These are phyloP conservation scores for Dillenia suffruticosa DNA, from an alignment of 164 flowering plant species.

Conservation along the genomic window DNA sequence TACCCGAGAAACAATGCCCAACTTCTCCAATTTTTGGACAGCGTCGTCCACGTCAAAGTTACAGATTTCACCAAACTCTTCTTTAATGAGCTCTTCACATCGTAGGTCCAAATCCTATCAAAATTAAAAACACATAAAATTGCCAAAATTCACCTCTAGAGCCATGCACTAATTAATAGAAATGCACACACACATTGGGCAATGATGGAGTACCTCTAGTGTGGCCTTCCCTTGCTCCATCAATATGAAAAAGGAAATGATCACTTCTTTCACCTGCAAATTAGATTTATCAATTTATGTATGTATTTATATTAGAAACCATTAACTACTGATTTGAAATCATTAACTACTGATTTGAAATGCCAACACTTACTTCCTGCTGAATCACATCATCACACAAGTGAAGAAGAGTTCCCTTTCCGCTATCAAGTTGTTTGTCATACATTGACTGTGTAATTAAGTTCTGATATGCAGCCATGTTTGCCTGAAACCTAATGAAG, in stretches of 20 bases:
- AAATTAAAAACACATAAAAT: slow-evolving; percentile 1
- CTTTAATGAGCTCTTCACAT: slow-evolving; percentile 67
- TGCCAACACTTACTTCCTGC: slow-evolving; percentile 69
- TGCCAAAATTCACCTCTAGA: not conserved
- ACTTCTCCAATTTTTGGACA: slow-evolving; percentile 72
- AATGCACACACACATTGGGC: not conserved
- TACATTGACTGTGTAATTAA: slow-evolving; percentile 93
- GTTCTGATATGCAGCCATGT: slow-evolving; percentile 82
- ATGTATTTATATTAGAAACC: too few species aligned
- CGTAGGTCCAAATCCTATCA: slow-evolving; percentile 55
- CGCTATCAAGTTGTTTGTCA: slow-evolving; percentile 96
- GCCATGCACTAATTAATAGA: not conserved
- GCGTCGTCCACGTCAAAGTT: slow-evolving; percentile 95
- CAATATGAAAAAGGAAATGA: slow-evolving; percentile 59
- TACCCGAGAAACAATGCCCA: slow-evolving; percentile 80
- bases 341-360: too few species aligned
- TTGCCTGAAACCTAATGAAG: slow-evolving; percentile 65
- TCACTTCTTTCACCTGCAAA: slow-evolving; percentile 79
- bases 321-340: too few species aligned
- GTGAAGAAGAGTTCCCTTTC: slow-evolving; percentile 95
- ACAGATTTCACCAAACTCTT: slow-evolving; percentile 60
- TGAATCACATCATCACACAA: slow-evolving; percentile 97
- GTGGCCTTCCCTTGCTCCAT: slow-evolving; percentile 85
- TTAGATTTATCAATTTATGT: not conserved
- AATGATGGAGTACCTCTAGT: slow-evolving; percentile 28